Evolutionary conservation across 257 asterid species (phyloP).

Genomic region (Mitragyna speciosa): DNA sequence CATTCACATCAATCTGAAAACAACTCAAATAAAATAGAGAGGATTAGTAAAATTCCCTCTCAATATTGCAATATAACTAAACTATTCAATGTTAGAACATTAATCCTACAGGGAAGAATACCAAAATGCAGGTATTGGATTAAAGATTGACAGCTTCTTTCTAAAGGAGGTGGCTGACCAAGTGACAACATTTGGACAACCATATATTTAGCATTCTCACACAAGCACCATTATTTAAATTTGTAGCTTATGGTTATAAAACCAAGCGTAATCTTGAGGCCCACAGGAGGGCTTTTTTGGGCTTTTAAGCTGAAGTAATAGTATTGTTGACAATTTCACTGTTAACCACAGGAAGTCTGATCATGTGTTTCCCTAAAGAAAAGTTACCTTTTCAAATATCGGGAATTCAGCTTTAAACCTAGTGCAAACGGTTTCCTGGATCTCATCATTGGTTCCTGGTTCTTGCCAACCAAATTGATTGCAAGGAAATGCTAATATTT

Average conservation of each 20-base stretch:
- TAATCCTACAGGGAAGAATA: background rate
- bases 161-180: background rate
- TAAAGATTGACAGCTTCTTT: background rate
- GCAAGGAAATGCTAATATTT: constrained; percentile 92
- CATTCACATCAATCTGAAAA: constrained; percentile 71
- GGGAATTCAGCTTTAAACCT: constrained; percentile 83
- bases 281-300: background rate
- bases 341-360: background rate
- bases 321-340: background rate
- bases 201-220: background rate
- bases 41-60: background rate
- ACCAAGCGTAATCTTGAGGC: no score
- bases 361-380: background rate
- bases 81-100: background rate
- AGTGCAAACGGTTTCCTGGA: constrained; percentile 67
- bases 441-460: constrained; percentile 82
- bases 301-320: background rate
- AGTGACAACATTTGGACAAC: background rate
- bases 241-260: background rate
- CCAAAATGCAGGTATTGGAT: background rate
- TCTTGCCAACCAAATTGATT: constrained; percentile 88
- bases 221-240: background rate
- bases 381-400: constrained; percentile 73
- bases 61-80: background rate
- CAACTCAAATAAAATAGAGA: background rate